A percentile compares a stretch with the other conserved stretches of the same genome.
Evolutionary conservation across 2,329 filamentous ascomycete species (phyloP).

Genomic region (Pestalotiopsis sp.): DNA sequence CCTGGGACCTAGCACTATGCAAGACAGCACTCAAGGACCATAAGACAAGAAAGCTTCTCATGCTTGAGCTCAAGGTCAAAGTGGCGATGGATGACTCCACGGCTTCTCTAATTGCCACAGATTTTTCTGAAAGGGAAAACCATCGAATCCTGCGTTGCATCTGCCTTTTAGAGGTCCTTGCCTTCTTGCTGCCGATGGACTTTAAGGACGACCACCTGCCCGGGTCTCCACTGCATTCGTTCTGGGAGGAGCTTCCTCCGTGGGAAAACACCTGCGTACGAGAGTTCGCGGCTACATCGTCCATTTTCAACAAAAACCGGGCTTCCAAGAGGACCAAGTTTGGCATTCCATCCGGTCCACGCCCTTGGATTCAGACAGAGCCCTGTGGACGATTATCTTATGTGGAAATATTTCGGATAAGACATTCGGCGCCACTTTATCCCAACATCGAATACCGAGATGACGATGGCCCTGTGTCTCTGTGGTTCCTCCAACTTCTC

Average conservation of each 20-base stretch:
- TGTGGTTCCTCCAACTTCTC: too few species aligned
- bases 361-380: too few species aligned
- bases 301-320: too few species aligned
- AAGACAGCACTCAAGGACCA: not conserved
- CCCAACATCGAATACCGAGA: too few species aligned
- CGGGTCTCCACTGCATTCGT: not conserved
- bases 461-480: too few species aligned
- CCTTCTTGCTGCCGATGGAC: not conserved
- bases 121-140: not conserved
- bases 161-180: not conserved
- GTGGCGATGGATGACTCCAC: not conserved
- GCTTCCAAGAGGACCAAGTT: too few species aligned
- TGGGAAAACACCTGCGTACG: not conserved
- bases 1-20: not conserved
- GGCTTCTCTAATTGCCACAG: not conserved
- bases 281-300: too few species aligned
- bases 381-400: too few species aligned
- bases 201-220: not conserved
- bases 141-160: not conserved
- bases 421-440: too few species aligned
- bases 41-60: not conserved
- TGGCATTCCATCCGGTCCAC: too few species aligned
- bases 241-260: not conserved
- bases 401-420: too few species aligned
- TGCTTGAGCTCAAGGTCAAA: not conserved